Conservation (phyloP, 1,284 basidiomycete species). For the Cystobasidium pallidum region DNA sequence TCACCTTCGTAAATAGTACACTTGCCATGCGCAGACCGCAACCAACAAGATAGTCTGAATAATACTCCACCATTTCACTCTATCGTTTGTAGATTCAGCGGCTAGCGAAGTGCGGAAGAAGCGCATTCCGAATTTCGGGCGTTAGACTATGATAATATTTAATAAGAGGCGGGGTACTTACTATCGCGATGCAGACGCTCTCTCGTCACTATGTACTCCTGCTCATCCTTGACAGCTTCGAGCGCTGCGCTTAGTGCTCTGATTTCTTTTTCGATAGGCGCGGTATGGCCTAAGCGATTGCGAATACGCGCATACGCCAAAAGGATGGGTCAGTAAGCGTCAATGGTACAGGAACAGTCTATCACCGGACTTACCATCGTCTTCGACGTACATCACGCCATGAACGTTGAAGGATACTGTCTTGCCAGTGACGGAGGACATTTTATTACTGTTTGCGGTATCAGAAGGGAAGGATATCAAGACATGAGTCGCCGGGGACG, state of each 20-base stretch:
- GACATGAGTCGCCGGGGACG: neutral
- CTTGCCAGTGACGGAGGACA: constrained; percentile 93
- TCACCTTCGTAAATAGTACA: constrained; percentile 80
- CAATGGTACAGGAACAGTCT: neutral
- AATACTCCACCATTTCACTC: constrained; percentile 99
- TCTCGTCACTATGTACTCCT: constrained; percentile 95
- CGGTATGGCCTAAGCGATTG: constrained; percentile 61
- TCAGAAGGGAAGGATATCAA: neutral
- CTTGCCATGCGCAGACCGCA: constrained; percentile 90
- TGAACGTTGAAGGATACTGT: constrained; percentile 98
- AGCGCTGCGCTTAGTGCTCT: constrained; percentile 81
- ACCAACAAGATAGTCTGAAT: constrained; percentile 85
- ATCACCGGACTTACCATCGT: constrained; percentile 66
- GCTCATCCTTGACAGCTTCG: constrained; percentile 93
- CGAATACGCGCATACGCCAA: constrained; percentile 8
- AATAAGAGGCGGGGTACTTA: no score
- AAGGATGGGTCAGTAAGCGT: no score
- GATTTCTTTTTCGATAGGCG: constrained; percentile 95
- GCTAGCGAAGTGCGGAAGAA: constrained; percentile 51
- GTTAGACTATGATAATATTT: no score
- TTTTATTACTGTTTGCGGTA: constrained; percentile 75
- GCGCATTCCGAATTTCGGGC: no score
- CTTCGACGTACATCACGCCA: constrained; percentile 88
- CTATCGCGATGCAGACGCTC: constrained; percentile 91
- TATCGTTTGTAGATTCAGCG: constrained; percentile 69